These are phyloP conservation scores for Acacia concinna DNA, from an alignment of 331 rosid genomes.

Conservation along the genomic window DNA sequence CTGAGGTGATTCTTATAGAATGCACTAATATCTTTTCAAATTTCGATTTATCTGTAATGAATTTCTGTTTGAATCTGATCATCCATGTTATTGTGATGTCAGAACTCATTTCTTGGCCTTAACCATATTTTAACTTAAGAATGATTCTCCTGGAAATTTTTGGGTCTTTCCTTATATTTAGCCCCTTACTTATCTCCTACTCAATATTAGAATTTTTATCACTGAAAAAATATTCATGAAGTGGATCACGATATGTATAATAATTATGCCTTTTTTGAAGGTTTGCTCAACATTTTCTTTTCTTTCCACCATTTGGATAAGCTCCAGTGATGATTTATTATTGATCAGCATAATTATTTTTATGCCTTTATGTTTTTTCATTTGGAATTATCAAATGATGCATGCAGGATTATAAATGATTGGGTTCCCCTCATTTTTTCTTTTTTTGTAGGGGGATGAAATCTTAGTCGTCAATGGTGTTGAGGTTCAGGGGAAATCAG, in stretches of 20 bases:
- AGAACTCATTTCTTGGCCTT: not conserved
- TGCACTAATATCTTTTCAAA: not conserved
- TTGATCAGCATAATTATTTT: not conserved
- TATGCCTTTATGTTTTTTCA: not conserved
- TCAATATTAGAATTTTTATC: not conserved
- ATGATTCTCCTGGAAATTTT: not conserved
- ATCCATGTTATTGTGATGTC: constrained; percentile 4
- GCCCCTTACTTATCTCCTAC: not conserved
- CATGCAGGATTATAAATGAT: not conserved
- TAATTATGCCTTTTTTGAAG: constrained; percentile 10
- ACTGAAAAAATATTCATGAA: not conserved
- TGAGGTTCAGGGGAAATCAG: constrained; percentile 80
- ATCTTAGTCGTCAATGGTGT: constrained; percentile 75
- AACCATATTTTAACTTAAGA: not conserved
- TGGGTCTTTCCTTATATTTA: not conserved
- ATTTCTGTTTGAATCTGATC: not conserved
- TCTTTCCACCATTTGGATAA: not conserved
- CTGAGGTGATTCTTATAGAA: constrained; percentile 17
- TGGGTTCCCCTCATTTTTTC: constrained; percentile 8
- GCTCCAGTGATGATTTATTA: not conserved
- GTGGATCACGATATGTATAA: not conserved
- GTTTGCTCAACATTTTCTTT: not conserved
- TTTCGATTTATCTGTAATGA: not conserved
- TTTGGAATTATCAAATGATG: constrained; percentile 12
- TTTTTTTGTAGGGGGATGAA: constrained; percentile 80